These are phyloP conservation scores for Candida insectalens DNA, from an alignment of 805 yeast species.

Conservation along the genomic window DNA sequence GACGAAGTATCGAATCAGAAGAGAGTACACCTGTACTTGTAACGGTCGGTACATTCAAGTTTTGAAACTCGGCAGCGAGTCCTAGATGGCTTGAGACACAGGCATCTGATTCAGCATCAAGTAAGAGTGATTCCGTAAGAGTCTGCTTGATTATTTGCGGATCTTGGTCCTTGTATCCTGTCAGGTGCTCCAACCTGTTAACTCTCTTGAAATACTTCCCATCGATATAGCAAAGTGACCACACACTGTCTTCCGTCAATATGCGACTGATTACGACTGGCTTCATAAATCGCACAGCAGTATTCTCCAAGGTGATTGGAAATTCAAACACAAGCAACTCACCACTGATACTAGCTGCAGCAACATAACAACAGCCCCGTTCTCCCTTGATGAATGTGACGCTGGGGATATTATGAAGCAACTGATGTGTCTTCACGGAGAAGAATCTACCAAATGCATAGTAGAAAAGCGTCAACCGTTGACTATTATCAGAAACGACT, in stretches of 20 bases:
- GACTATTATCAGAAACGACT: constrained; percentile 47
- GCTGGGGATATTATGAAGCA: constrained; percentile 50
- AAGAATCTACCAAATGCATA: constrained; percentile 13
- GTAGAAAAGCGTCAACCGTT: constrained; percentile 31
- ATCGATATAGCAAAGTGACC: constrained; percentile 39
- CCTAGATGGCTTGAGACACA: constrained; percentile 31
- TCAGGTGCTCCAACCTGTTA: constrained; percentile 32
- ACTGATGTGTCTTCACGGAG: constrained; percentile 26
- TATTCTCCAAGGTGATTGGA: constrained; percentile 7
- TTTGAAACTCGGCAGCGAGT: constrained; percentile 24
- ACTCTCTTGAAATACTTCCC: constrained; percentile 39
- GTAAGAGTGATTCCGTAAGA: constrained; percentile 29
- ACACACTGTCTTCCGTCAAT: constrained; percentile 36
- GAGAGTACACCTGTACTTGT: constrained; percentile 5
- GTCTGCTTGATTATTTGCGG: constrained; percentile 20
- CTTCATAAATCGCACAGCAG: constrained; percentile 26
- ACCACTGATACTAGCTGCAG: constrained; percentile 33
- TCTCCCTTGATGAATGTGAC: constrained; percentile 27
- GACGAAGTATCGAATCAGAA: no score
- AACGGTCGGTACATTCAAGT: constrained; percentile 17
- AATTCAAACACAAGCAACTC: constrained; percentile 33
- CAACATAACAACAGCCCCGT: constrained; percentile 12
- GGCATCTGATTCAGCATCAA: constrained; percentile 32
- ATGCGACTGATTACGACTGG: constrained; percentile 21
- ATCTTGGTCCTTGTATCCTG: constrained; percentile 36